Conservation (phyloP, 2,329 filamentous ascomycete genomes). For the Ophiocordyceps polyrhachis-furcata region DNA sequence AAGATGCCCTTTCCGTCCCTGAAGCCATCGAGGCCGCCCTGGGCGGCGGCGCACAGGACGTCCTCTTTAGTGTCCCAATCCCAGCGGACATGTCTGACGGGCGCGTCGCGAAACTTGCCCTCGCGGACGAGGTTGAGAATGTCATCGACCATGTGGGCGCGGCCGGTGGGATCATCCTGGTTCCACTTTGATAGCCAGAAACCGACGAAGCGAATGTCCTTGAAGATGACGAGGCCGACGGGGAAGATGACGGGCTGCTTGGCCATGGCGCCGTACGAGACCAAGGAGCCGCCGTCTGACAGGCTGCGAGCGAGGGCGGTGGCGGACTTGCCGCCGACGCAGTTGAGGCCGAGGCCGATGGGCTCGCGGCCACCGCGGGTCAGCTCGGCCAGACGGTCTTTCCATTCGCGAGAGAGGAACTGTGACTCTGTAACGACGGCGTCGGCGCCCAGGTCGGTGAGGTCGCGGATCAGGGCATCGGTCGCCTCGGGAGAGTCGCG, state of each 20-base stretch:
- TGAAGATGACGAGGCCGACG: slow-evolving; percentile 79
- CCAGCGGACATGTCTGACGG: slow-evolving; percentile 71
- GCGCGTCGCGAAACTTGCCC: slow-evolving; percentile 67
- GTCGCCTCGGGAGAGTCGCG: slow-evolving; percentile 47
- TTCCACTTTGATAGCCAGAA: slow-evolving; percentile 95
- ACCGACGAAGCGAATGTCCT: slow-evolving; percentile 70
- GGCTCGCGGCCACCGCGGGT: slow-evolving; percentile 54
- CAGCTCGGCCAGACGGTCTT: slow-evolving; percentile 39
- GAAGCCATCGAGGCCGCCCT: slow-evolving; percentile 69
- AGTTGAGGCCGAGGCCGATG: slow-evolving; percentile 71
- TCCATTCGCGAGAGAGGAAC: slow-evolving; percentile 40
- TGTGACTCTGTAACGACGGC: slow-evolving; percentile 37
- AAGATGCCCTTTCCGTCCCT: slow-evolving; percentile 81
- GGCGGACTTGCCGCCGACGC: slow-evolving; percentile 77
- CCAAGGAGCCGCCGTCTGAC: slow-evolving; percentile 49
- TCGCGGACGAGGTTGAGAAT: slow-evolving; percentile 57
- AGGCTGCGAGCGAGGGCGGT: slow-evolving; percentile 61
- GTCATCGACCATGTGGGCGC: slow-evolving; percentile 66
- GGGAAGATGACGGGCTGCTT: slow-evolving; percentile 69
- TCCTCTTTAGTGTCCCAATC: slow-evolving; percentile 58
- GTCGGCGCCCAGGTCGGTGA: slow-evolving; percentile 34
- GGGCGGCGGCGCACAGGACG: slow-evolving; percentile 52
- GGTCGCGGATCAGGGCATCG: slow-evolving; percentile 33
- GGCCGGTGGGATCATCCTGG: slow-evolving; percentile 51
- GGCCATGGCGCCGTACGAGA: slow-evolving; percentile 93